Percentiles rank a stretch among this genome's conserved stretches.
phyloP scores from a whole-genome alignment of 148 eudicot species.

The Fagopyrum esculentum region DNA sequence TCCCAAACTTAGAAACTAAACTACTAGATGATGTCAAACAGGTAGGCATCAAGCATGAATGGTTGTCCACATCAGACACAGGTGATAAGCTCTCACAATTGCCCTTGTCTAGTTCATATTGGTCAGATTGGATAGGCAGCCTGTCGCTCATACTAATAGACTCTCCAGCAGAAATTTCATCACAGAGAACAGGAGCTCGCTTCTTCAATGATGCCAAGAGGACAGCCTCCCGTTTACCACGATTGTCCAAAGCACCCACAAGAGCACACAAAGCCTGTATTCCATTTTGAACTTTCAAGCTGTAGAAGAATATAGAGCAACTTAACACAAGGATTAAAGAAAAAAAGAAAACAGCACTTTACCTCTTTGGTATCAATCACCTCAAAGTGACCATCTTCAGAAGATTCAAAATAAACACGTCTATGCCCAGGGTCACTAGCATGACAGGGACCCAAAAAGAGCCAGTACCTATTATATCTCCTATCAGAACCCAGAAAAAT shows the following conservation, averaged over 20 bases:
- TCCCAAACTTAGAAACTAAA: slow-evolving; percentile 29
- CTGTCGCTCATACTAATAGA: slow-evolving; percentile 22
- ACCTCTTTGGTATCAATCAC: slow-evolving; percentile 89
- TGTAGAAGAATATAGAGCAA: not conserved
- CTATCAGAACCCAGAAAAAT: slow-evolving; percentile 87
- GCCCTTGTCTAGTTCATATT: slow-evolving; percentile 45
- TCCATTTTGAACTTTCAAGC: slow-evolving; percentile 7
- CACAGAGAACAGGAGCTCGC: slow-evolving; percentile 37
- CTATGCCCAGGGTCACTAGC: slow-evolving; percentile 78
- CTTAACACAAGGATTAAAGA: not conserved
- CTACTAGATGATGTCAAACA: slow-evolving; percentile 30
- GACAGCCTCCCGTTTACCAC: slow-evolving; percentile 76
- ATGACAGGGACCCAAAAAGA: slow-evolving; percentile 93
- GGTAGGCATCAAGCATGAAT: slow-evolving; percentile 25
- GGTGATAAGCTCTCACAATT: slow-evolving; percentile 76
- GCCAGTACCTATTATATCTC: slow-evolving; percentile 94
- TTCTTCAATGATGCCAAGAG: slow-evolving; percentile 61
- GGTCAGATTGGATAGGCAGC: slow-evolving; percentile 43
- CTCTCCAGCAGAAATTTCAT: slow-evolving; percentile 38
- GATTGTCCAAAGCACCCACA: slow-evolving; percentile 51
- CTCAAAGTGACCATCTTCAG: slow-evolving; percentile 98
- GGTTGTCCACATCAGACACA: slow-evolving; percentile 70
- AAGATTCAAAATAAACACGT: slow-evolving; percentile 86
- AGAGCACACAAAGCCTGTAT: slow-evolving; percentile 65
- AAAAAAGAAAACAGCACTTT: not conserved